Percentiles rank a stretch among this genome's conserved stretches.
Conservation (phyloP, 225 moss, liverwort and hornwort genomes). For the Neckera pumila region DNA sequence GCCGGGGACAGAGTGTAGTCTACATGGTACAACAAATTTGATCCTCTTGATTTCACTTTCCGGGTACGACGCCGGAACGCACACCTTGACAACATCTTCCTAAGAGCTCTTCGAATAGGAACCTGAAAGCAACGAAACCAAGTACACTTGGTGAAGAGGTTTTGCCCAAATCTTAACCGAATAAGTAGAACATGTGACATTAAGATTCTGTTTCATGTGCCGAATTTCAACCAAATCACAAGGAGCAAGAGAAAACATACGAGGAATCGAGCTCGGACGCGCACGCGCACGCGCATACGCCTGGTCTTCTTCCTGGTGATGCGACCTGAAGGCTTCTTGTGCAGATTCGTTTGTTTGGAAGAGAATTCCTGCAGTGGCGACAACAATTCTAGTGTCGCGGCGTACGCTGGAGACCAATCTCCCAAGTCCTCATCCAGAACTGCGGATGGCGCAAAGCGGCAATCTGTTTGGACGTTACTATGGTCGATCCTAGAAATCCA, state of each 20-base stretch:
- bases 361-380: slow-evolving; percentile 5
- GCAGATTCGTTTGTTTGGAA: background rate
- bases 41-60: background rate
- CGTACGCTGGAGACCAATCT: slow-evolving; percentile 18
- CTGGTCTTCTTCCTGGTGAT: background rate
- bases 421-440: background rate
- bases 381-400: slow-evolving; percentile 25
- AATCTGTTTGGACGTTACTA: background rate
- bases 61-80: background rate
- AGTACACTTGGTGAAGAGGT: background rate
- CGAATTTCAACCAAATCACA: background rate
- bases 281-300: background rate
- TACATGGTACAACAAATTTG: slow-evolving; percentile 8
- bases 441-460: background rate
- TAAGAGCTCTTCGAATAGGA: slow-evolving; percentile 8
- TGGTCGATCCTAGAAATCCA: background rate
- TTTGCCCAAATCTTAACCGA: background rate
- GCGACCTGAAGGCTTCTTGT: background rate
- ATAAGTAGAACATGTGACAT: background rate
- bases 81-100: slow-evolving; percentile 7
- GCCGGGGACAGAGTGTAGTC: slow-evolving; percentile 5
- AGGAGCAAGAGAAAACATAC: background rate
- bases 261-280: slow-evolving; percentile 3
- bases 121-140: background rate
- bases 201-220: background rate